Percentiles rank a stretch among this genome's conserved stretches.
phyloP scores from a whole-genome alignment of 108 stramenopile genomes.

The Aurantiochytrium sp. region DNA sequence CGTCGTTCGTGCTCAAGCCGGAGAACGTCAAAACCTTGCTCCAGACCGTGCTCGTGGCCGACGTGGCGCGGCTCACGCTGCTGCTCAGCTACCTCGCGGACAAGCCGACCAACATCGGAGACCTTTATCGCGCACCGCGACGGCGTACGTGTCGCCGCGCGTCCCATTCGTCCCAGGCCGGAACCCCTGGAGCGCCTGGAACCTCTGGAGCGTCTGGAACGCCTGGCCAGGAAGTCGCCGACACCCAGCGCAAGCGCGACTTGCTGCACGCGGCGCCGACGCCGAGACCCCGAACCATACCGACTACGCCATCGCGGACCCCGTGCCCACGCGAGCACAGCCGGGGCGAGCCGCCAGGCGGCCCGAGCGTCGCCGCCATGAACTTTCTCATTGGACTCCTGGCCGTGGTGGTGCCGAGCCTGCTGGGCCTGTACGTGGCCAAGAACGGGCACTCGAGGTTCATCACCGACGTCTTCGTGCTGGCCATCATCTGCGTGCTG shows the following conservation, averaged over 20 bases:
- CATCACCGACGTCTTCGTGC: neutral
- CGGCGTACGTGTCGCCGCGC: no score
- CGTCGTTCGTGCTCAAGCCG: neutral
- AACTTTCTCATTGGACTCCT: neutral
- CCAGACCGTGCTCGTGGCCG: neutral
- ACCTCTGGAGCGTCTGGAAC: no score
- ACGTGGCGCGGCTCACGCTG: neutral
- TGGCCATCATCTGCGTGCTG: neutral
- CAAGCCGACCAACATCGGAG: neutral
- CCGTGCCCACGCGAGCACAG: no score
- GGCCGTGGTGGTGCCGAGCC: neutral
- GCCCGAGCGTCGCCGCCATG: neutral
- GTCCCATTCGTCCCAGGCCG: no score
- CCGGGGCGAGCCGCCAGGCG: no score
- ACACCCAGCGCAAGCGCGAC: no score
- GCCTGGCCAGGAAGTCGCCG: no score
- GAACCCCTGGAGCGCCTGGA: no score
- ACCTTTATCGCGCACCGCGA: no score
- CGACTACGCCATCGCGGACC: no score
- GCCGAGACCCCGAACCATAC: no score
- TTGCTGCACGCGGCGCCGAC: no score
- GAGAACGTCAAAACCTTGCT: neutral
- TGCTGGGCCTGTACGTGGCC: neutral
- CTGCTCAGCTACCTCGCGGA: neutral
- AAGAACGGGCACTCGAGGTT: neutral